phyloP scores from a whole-genome alignment of 805 yeast genomes.

The Debaryomyces prosopidis region DNA sequence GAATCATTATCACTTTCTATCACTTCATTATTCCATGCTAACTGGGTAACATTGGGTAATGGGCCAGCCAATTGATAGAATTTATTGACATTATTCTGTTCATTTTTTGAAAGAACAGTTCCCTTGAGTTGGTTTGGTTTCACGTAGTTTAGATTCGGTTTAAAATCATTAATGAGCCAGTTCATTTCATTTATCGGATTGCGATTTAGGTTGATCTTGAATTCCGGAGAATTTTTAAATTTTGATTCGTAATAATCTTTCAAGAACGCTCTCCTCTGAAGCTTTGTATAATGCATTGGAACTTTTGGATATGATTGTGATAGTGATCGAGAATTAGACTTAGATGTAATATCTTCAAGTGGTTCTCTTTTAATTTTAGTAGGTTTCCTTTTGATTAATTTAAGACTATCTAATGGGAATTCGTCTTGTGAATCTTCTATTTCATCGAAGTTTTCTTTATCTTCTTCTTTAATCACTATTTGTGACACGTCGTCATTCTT shows the following conservation, averaged over 20 bases:
- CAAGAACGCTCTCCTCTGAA: conserved; percentile 33
- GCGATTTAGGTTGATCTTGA: conserved; percentile 22
- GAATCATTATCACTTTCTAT: conserved; percentile 14
- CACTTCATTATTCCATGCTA: conserved; percentile 2
- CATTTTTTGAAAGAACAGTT: conserved; percentile 14
- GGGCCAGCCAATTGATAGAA: conserved; percentile 11
- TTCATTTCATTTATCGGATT: conserved; percentile 38
- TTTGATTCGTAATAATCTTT: conserved; percentile 23
- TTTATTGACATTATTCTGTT: conserved; percentile 13
- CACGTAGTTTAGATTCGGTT: conserved; percentile 25
- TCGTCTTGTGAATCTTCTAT: conserved; percentile 12
- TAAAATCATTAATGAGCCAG: conserved; percentile 40
- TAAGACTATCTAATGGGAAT: neutral
- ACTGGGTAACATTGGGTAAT: neutral
- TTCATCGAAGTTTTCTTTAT: conserved; percentile 1
- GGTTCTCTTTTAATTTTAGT: conserved; percentile 7
- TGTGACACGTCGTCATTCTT: neutral
- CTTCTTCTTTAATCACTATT: neutral
- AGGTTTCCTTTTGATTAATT: neutral
- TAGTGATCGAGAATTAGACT: neutral
- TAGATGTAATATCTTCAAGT: conserved; percentile 6
- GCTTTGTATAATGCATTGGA: conserved; percentile 22
- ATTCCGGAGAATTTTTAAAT: conserved; percentile 16
- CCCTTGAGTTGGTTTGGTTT: conserved; percentile 11
- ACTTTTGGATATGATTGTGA: neutral